Percentiles rank a stretch among this genome's conserved stretches.
These are phyloP conservation scores for Lasiodiplodia hormozganensis DNA, from an alignment of 2,329 filamentous ascomycete species.

Conservation along the genomic window DNA sequence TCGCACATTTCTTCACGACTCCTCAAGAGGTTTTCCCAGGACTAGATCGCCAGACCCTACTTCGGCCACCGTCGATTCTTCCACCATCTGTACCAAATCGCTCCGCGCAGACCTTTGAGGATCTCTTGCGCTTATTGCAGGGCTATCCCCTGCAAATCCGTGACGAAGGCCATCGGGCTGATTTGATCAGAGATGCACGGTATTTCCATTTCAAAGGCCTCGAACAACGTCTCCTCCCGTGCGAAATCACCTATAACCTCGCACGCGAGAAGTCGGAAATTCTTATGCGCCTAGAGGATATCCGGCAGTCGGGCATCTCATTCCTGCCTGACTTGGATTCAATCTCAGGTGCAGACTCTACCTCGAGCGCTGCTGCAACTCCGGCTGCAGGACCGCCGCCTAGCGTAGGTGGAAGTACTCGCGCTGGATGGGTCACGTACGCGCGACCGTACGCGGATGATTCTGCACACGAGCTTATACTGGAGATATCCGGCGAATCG, in stretches of 20 bases:
- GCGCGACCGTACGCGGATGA: constrained; percentile 87
- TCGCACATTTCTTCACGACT: constrained; percentile 83
- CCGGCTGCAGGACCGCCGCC: constrained; percentile 32
- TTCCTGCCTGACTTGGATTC: constrained; percentile 59
- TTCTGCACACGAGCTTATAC: constrained; percentile 72
- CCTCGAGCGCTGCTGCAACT: constrained; percentile 25
- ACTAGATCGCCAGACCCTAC: constrained; percentile 75
- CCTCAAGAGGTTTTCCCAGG: constrained; percentile 85
- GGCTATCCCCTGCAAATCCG: constrained; percentile 83
- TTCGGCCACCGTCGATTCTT: constrained; percentile 84
- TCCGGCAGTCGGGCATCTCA: constrained; percentile 84
- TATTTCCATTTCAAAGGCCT: constrained; percentile 94
- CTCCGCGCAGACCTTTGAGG: constrained; percentile 82
- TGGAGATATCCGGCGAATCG: constrained; percentile 70
- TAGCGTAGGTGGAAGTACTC: constrained; percentile 4
- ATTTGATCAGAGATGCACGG: constrained; percentile 82
- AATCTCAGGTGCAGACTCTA: constrained; percentile 3
- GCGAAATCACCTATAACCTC: constrained; percentile 77
- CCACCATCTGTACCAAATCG: constrained; percentile 83
- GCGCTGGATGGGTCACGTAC: constrained; percentile 73
- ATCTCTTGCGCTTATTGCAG: constrained; percentile 80
- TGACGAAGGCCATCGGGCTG: constrained; percentile 75
- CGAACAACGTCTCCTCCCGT: constrained; percentile 84
- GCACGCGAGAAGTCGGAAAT: constrained; percentile 75
- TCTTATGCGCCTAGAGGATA: constrained; percentile 77